Evolutionary conservation across 805 yeast species (phyloP).

Genomic region (Spathaspora girioi): DNA sequence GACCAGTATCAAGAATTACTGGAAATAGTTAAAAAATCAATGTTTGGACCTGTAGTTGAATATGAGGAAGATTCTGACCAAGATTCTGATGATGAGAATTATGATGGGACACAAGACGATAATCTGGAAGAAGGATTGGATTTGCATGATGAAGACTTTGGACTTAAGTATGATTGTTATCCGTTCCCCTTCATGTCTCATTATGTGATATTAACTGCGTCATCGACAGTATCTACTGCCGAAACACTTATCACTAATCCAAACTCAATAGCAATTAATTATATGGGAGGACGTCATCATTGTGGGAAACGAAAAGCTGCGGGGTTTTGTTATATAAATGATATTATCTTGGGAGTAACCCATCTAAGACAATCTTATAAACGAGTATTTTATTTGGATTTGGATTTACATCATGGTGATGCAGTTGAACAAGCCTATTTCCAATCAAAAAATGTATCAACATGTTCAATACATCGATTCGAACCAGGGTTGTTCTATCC

Average conservation of each 20-base stretch:
- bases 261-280: slow-evolving; percentile 48
- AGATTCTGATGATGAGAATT: neutral
- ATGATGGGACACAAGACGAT: slow-evolving; percentile 5
- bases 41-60: neutral
- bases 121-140: slow-evolving; percentile 2
- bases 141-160: slow-evolving; percentile 30
- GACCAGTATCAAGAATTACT: slow-evolving; percentile 2
- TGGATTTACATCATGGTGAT: slow-evolving; percentile 80
- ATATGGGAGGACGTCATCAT: slow-evolving; percentile 83
- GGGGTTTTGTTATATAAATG: slow-evolving; percentile 75
- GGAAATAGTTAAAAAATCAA: neutral
- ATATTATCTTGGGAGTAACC: slow-evolving; percentile 55
- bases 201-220: slow-evolving; percentile 50
- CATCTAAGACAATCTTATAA: slow-evolving; percentile 44
- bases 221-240: slow-evolving; percentile 55
- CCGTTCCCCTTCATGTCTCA: slow-evolving; percentile 49
- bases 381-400: slow-evolving; percentile 58
- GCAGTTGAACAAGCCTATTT: slow-evolving; percentile 70
- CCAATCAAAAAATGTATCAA: slow-evolving; percentile 50
- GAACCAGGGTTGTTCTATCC: slow-evolving; percentile 67
- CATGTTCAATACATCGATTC: slow-evolving; percentile 60
- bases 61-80: neutral
- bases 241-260: slow-evolving; percentile 20
- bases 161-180: slow-evolving; percentile 63
- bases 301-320: slow-evolving; percentile 51